phyloP scores from a whole-genome alignment of 2,329 filamentous ascomycete species.

The Penicillium polonicum region DNA sequence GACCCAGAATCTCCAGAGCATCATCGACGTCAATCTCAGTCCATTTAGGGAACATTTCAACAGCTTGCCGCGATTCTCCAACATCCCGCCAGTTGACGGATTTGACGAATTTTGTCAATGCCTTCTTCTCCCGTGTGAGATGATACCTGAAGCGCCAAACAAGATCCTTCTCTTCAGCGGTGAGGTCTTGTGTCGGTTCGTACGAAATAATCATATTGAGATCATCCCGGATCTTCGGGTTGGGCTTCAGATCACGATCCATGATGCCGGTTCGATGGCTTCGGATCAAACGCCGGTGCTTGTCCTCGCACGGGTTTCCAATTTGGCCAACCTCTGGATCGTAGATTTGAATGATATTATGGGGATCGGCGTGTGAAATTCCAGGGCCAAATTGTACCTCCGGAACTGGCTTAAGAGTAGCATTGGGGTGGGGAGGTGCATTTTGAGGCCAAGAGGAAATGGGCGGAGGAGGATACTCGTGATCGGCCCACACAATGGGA shows the following conservation, averaged over 20 bases:
- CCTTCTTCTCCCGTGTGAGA: conserved; percentile 84
- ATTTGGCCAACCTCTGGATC: conserved; percentile 86
- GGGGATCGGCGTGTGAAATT: conserved; percentile 66
- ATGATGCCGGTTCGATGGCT: conserved; percentile 91
- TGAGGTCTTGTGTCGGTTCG: conserved; percentile 84
- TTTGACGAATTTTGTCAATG: conserved; percentile 95
- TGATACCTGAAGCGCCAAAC: conserved; percentile 98
- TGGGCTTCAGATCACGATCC: conserved; percentile 93
- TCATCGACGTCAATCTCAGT: conserved; percentile 96
- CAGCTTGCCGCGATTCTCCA: conserved; percentile 81
- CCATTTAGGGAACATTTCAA: conserved; percentile 88
- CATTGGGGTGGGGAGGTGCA: conserved; percentile 63
- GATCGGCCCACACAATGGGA: conserved; percentile 89
- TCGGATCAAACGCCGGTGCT: conserved; percentile 86
- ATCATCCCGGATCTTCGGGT: conserved; percentile 92
- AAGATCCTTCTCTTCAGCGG: conserved; percentile 88
- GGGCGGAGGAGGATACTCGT: conserved; percentile 84
- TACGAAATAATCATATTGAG: conserved; percentile 89
- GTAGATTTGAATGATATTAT: conserved; percentile 74
- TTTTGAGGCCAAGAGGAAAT: conserved; percentile 71
- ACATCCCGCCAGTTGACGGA: conserved; percentile 92
- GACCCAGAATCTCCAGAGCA: conserved; percentile 87
- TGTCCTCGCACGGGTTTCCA: conserved; percentile 92
- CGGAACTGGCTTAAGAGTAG: conserved; percentile 74
- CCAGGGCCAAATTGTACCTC: conserved; percentile 89